Evolutionary conservation across 208 protist species (phyloP), one percentile per base, ranked within the genome.

Genomic region (Leptomonas pyrrhocoris): DNA sequence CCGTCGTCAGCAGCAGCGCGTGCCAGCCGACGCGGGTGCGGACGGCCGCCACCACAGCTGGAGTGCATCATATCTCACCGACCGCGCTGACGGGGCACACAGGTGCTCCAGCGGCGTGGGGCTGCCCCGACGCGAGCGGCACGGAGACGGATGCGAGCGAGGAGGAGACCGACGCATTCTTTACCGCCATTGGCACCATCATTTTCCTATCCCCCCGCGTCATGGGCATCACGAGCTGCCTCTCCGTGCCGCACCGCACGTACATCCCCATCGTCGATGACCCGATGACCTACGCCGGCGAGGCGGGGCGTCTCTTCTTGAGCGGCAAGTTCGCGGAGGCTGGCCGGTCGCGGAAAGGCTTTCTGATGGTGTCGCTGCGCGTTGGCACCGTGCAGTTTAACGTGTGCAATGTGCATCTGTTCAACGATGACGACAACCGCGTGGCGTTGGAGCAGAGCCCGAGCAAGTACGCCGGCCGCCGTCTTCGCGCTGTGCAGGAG

Each of bases 181-280:
- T 91, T 76, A 93, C 87, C 0, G 90, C 88, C 9, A 57, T 93
- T 9, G 90, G 86, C 11, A 79, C 80, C 1, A 81, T 92, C 58
- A 68, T 95, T 1, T 92, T 92, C 66, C 61, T 95, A 21, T 95
- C 90, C 8, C 80, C 77, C 12, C 85, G 90, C 16, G 65, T 95
- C 45, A 85, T 80, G 73, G 74, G 81, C 18, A 85, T 92, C 54
- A 81, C 88, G 40, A 93, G 88, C 67, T 80, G 92, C 48, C 77
- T 93, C 48, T 89, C 81, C 7, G 76, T 95, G 63, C 84, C 80
- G 15, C 90, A 95, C 66, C 87, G 87, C 54, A 90, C 86, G 19
- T 95, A 89, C 68, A 83, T 95, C 18, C 69, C 81, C 21, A 74
- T 95, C 25, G 31, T 62, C 11, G 90, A 95, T 66, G 88, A 95